Base-by-base conservation (phyloP, 2,329 filamentous ascomycete species). In the Zymoseptoria crescenta region DNA sequence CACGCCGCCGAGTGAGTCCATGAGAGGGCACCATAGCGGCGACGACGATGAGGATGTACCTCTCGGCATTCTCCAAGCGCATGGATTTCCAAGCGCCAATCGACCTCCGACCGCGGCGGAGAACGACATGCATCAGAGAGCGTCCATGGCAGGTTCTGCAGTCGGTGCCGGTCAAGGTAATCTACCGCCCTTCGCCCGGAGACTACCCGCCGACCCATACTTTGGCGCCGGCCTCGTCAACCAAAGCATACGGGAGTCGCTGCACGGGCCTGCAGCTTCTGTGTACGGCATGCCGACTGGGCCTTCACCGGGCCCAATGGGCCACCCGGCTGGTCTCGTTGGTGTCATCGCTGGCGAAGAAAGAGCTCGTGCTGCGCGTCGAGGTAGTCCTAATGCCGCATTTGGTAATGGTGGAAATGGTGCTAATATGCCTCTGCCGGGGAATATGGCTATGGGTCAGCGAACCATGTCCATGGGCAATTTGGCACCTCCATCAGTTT, bases 31-130 rank as follows among this genome's bases (percentile, higher is more conserved):
- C 52, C 58, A 60, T 49, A 74, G 75, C 4, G 87, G 85, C 0
- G 88, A 91, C 45, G 89, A 92, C 59, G 91, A 96, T 66, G 91
- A 96, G 59, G 91, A 96, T 68, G 83, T 96, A 10, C 91, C 91
- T 0, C 77, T 96, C 49, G 91, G 87, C 10, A 94, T 96, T 65
- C 78, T 96, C 20, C 88, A 90, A 57, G 91, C 91, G 1, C 91
- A 96, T 71, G 91, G 91, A 2, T 96, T 96, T 68, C 91, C 91
- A 0, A 85, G 81, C 73, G 91, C 85, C 74, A 87, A 84, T 67
- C 83, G 89, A 19, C 87, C 90, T 13, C 90, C 91, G 0, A 86
- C 82, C 27, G 83, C 84, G 51, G 81, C 77, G 63, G 82, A 78
- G 58, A 83, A 66, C 27, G 65, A 67, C 50, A 54, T 62, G n/a